Evolutionary conservation across 495 filamentous ascomycete genomes (phyloP), one percentile per base, ranked within the genome.

Genomic region (Rusavskia elegans): DNA sequence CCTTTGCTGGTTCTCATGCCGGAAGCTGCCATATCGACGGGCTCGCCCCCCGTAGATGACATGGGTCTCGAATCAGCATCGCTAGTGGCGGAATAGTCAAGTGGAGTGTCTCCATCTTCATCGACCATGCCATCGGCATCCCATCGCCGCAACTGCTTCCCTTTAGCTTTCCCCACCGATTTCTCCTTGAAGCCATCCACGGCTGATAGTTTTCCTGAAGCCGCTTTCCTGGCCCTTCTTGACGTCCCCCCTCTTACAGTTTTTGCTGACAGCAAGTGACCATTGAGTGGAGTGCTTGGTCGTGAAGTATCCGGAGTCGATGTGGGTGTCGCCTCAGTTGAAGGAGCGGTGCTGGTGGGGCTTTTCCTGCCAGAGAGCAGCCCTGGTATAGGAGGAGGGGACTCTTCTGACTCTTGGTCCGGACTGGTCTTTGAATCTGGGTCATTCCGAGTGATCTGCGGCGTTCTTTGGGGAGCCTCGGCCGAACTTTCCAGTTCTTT

Each of bases 91-190:
- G 93, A 97, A 63, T 97, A 98, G 67, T 98, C 92, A 29, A 98
- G 70, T 48, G 83, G 74, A 13, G 78, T 70, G 55, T 82, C 84
- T 49, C 88, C 87, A 48, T 85, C 86, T 59, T 95, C 92, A 57
- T 89, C 86, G 9, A 85, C 89, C 49, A 83, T 70, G 8, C 92
- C 92, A 64, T 90, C 85, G 0, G 82, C 87, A 65, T 90, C 84
- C 92, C 92, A 98, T 59, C 79, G 85, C 48, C 93, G 80, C 61
- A 83, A 81, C 57, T 85, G 88, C 74, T 98, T 98, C 11, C 39
- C 40, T 7, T 68, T 73, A n/a, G 68, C 67, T 62, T 79, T 80
- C 14, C 69, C 66, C 16, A 60, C 62, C 19, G 68, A 67, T 62
- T 80, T 84, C 29, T 71, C 68, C 58, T 78, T 81, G 45, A 72